Base-by-base conservation (phyloP, 2,329 filamentous ascomycete species). In the Phyllachora maydis region DNA sequence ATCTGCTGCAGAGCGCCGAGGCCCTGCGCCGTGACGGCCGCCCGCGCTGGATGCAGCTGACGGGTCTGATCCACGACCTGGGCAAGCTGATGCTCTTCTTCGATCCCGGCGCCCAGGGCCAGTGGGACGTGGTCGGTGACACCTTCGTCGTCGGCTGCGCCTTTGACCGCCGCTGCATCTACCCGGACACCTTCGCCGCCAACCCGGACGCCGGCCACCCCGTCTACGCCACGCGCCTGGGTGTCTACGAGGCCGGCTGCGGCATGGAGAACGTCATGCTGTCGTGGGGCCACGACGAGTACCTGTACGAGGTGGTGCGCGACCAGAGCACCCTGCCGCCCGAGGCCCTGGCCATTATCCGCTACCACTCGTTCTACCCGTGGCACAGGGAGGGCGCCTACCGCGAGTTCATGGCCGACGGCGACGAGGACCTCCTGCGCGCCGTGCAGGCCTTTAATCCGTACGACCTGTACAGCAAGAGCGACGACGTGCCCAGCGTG, bases 91-190 rank as follows among this genome's bases (percentile, higher is more conserved):
- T 39, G 8, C 63, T 81, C 32, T 77, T 71, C 56, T 77, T 81
- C 52, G 76, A 76, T 51, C n/a, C n/a, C n/a, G 76, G 67, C 30
- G 78, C 76, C n/a, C 54, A 73, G 38, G 81, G 81, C 24, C 82
- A 91, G 51, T 92, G 82, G 82, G 81, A 90, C 40, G 81, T 91
- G 3, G 82, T 92, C 14, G 82, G 82, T 27, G 76, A 83, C 47
- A 82, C 75, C 1, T 82, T 83, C 49, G 72, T 74, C 21, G 72
- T 82, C 19, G 76, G 76, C 36, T 79, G 73, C 45, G 63, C 60
- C 31, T 81, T 78, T 41, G 72, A 79, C 40, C 53, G 70, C 28
- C 56, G 61, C 34, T 85, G 85, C 54, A 75, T 91, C 51, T 81
- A 85, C 49, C 69, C 74, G 0, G 66, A 72, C 25, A 79, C 72